phyloP scores from a whole-genome alignment of 495 filamentous ascomycete genomes.

The Trichoderma reesei region DNA sequence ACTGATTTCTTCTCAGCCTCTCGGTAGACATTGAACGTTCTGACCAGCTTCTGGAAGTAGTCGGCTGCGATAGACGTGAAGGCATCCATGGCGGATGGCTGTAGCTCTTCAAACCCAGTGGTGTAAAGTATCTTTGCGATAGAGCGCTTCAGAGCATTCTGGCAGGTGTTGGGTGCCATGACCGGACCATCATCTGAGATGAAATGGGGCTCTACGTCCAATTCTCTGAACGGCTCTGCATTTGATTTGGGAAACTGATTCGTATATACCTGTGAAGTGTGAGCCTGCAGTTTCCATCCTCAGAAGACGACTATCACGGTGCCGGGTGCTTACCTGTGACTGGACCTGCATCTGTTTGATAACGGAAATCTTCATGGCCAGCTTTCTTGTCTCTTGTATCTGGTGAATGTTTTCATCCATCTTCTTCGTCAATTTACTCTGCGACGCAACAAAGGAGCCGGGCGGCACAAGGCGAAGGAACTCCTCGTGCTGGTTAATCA shows the following conservation, averaged over 20 bases:
- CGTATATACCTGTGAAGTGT: conserved; percentile 65
- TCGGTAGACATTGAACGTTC: conserved; percentile 68
- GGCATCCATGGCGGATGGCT: conserved; percentile 84
- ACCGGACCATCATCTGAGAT: conserved; percentile 80
- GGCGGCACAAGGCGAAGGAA: conserved; percentile 62
- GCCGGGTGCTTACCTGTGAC: conserved; percentile 58
- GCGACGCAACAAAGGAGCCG: conserved; percentile 68
- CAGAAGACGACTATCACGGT: neutral
- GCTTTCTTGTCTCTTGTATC: conserved; percentile 93
- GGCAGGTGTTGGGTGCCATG: conserved; percentile 68
- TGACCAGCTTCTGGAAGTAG: conserved; percentile 75
- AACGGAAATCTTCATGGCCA: conserved; percentile 90
- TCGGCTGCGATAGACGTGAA: conserved; percentile 85
- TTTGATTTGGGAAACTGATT: conserved; percentile 98
- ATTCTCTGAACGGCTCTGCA: conserved; percentile 79
- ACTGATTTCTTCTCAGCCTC: conserved; percentile 60
- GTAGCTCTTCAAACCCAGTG: conserved; percentile 94
- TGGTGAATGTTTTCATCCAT: conserved; percentile 87
- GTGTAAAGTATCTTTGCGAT: conserved; percentile 94
- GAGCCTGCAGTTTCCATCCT: neutral
- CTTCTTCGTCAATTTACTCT: conserved; percentile 64
- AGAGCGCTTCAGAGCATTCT: conserved; percentile 76
- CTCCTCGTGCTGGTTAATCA: conserved; percentile 76
- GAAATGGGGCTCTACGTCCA: conserved; percentile 74
- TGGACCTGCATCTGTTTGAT: conserved; percentile 99